These are phyloP conservation scores for Brettanomyces custersianus DNA, from an alignment of 805 yeast genomes.

Conservation along the genomic window DNA sequence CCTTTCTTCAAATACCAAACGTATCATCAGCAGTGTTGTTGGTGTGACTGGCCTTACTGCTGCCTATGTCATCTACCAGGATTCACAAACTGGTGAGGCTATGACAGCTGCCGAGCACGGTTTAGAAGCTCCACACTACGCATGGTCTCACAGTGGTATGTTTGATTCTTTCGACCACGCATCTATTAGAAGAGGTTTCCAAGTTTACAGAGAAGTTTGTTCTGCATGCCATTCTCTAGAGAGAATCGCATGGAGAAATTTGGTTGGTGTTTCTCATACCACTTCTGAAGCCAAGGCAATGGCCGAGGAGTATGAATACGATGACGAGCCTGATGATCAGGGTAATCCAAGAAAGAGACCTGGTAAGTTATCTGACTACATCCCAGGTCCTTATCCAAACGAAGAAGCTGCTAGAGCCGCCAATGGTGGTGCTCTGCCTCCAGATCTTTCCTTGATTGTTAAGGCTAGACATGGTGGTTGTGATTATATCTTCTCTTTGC, in stretches of 20 bases:
- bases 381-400: constrained; percentile 93
- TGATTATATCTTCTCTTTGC: constrained; percentile 88
- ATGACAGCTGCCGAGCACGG: constrained; percentile 99
- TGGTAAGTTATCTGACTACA: constrained; percentile 92
- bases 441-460: constrained; percentile 92
- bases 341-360: constrained; percentile 97
- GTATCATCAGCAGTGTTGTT: constrained; percentile 51
- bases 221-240: constrained; percentile 97
- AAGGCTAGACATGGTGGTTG: constrained; percentile 98
- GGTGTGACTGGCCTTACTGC: constrained; percentile 75
- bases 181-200: constrained; percentile 97
- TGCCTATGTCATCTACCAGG: constrained; percentile 74
- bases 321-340: constrained; percentile 92
- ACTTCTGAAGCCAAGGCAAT: constrained; percentile 82
- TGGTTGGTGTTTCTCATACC: constrained; percentile 95
- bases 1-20: constrained; percentile 32
- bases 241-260: constrained; percentile 96
- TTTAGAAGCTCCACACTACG: constrained; percentile 86
- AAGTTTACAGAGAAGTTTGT: constrained; percentile 97
- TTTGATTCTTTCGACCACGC: constrained; percentile 88
- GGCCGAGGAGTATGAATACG: constrained; percentile 96
- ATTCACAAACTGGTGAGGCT: constrained; percentile 81
- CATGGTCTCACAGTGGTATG: constrained; percentile 94
- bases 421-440: constrained; percentile 98
- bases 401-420: constrained; percentile 99